phyloP scores from a whole-genome alignment of 2,329 filamentous ascomycete genomes.

The Hypoxylon sp. region DNA sequence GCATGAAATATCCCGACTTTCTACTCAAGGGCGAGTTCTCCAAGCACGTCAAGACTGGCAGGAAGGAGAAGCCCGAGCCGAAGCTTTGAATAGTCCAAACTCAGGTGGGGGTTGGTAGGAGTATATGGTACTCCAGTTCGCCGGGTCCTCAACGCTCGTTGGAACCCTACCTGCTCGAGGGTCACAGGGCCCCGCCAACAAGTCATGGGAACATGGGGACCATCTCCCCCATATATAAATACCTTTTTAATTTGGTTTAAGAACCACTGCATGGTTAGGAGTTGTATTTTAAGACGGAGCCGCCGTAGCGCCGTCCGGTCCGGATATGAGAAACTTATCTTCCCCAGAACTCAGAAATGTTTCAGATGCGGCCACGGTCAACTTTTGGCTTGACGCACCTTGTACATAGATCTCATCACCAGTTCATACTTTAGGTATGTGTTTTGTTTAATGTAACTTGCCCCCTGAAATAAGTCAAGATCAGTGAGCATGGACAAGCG shows the following conservation, averaged over 20 bases:
- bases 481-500: background rate
- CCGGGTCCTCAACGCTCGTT: background rate
- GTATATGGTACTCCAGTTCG: background rate
- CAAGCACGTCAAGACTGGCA: conserved; percentile 56
- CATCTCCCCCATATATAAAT: background rate
- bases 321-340: background rate
- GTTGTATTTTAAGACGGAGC: background rate
- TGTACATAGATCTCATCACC: background rate
- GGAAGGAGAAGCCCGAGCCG: conserved; percentile 57
- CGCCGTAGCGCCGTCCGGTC: no score
- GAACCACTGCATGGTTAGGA: background rate
- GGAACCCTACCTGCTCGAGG: background rate
- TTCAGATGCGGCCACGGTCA: no score
- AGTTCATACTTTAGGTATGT: no score
- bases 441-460: background rate
- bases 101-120: background rate
- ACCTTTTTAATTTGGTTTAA: background rate
- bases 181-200: background rate
- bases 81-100: conserved; percentile 54
- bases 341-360: no score
- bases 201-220: background rate
- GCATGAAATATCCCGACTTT: conserved; percentile 67
- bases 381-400: background rate
- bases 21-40: conserved; percentile 56
- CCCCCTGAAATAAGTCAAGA: background rate